These are phyloP conservation scores for Lactarius tabidus DNA, from an alignment of 768 basidiomycete species.

Conservation along the genomic window DNA sequence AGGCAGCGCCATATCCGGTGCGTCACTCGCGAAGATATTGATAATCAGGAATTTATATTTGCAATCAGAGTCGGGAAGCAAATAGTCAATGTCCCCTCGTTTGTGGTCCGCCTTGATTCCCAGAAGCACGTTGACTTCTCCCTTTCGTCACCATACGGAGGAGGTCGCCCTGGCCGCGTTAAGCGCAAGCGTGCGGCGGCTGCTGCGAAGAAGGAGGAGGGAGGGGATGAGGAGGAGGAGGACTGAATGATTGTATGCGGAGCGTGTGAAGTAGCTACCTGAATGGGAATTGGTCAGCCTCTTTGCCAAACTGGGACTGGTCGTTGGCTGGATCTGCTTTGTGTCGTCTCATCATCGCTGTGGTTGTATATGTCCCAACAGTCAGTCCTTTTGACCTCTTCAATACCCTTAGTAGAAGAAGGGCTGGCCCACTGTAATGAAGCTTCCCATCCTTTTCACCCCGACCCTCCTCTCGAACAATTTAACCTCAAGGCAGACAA, in stretches of 20 bases:
- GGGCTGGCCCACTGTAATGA: conserved; percentile 31
- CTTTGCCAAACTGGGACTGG: background rate
- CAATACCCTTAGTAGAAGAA: conserved; percentile 38
- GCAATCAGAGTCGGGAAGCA: conserved; percentile 91
- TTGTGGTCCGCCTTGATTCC: conserved; percentile 98
- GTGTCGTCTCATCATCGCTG: background rate
- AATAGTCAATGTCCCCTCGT: conserved; percentile 97
- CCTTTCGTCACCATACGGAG: conserved; percentile 93
- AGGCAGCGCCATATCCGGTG: conserved; percentile 97
- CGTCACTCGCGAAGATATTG: conserved; percentile 30
- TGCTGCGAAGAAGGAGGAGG: conserved; percentile 87
- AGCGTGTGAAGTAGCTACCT: conserved; percentile 14
- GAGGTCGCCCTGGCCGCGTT: conserved; percentile 90
- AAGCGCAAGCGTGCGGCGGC: conserved; percentile 98
- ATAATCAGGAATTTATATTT: conserved; percentile 5
- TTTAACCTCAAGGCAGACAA: conserved; percentile 23
- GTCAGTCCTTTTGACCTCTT: conserved; percentile 18
- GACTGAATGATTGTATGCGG: conserved; percentile 42
- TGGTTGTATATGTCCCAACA: conserved; percentile 23
- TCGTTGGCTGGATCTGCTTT: background rate
- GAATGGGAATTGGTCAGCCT: background rate
- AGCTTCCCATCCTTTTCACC: conserved; percentile 5
- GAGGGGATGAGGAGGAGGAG: conserved; percentile 87
- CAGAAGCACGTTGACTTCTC: conserved; percentile 99
- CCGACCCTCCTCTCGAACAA: conserved; percentile 14